A percentile compares a stretch with the other conserved stretches of the same genome.
Evolutionary conservation across 306 rosid genomes (phyloP).

Genomic region (Alnus rubra): DNA sequence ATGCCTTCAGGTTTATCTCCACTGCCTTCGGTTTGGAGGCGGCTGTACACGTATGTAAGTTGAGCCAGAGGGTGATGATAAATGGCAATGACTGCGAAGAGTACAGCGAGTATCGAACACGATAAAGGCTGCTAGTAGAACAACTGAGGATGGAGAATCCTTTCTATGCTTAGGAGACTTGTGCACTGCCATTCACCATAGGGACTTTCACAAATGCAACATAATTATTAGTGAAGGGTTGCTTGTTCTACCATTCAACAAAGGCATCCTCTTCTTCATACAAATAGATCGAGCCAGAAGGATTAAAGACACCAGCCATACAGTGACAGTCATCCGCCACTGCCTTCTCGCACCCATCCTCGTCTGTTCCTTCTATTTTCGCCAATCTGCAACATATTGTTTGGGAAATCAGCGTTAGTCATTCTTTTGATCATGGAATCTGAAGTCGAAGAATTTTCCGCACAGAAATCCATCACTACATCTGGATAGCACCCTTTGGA

Average conservation of each 20-base stretch:
- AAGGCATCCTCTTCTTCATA: constrained; percentile 39
- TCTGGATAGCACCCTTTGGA: constrained; percentile 45
- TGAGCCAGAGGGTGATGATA: constrained; percentile 29
- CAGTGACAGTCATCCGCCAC: constrained; percentile 35
- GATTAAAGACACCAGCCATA: constrained; percentile 25
- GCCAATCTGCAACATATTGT: not conserved
- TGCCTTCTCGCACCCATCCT: constrained; percentile 28
- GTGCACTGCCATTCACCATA: not conserved
- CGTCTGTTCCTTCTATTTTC: not conserved
- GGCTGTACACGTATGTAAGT: not conserved
- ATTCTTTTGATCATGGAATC: constrained; percentile 8
- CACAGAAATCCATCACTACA: constrained; percentile 34
- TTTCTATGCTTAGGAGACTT: not conserved
- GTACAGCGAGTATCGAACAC: constrained; percentile 29
- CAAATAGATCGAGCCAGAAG: not conserved
- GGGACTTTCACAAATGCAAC: constrained; percentile 30
- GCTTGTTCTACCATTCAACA: constrained; percentile 21
- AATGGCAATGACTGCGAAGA: constrained; percentile 28
- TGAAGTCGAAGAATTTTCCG: constrained; percentile 20
- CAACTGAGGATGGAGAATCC: constrained; percentile 17
- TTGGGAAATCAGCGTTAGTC: constrained; percentile 29
- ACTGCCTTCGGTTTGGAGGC: constrained; percentile 27
- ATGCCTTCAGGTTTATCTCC: constrained; percentile 36
- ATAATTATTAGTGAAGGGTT: constrained; percentile 1
- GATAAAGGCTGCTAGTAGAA: constrained; percentile 19